Base-by-base conservation (phyloP, 1,139 yeast genomes). In the Torulaspora pretoriensis region DNA sequence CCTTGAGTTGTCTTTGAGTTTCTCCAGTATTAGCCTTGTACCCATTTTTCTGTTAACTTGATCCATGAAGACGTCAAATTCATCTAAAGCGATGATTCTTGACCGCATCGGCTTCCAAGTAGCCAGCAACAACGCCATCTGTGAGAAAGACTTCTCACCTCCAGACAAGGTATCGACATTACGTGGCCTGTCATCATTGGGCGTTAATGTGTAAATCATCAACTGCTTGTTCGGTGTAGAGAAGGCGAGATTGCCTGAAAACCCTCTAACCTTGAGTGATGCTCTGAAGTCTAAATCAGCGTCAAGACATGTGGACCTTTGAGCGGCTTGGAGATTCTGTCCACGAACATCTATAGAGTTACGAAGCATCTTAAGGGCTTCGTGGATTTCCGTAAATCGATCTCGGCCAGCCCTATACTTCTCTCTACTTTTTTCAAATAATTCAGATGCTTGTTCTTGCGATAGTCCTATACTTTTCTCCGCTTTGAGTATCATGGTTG, bases 21-120 rank as follows among this genome's bases (percentile, higher is more conserved):
- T 86, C 19, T 75, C 76, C 45, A 89, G 72, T 60, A 94, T 80
- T 54, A 90, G 69, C 45, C 78, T 74, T 60, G 94, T 80, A 52
- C 96, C 89, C 43, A 85, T 78, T 38, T 83, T 75, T 54, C 98
- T 76, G 60, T 90, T 90, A 23, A 88, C 87, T 38, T 90, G 88
- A 65, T 94, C 99, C 98, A 94, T 92, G 58, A 83, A 94, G 25
- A 94, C 98, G 68, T 94, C 99, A 64, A 92, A 94, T 65, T 94
- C 99, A 67, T 94, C 99, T 48, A 94, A 69, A 0, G 97, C 97
- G 49, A 95, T 76, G 17, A 94, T 76, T 48, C 83, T 78, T 0
- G 95, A 82, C 47, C 84, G 81, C 96, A 92, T 89, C 22, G 88
- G 83, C 51, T 81, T 80, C 99, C 99, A 94, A 36, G 95, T 85